Conservation (phyloP, 768 basidiomycete genomes). For the Pleurotus giganteus region DNA sequence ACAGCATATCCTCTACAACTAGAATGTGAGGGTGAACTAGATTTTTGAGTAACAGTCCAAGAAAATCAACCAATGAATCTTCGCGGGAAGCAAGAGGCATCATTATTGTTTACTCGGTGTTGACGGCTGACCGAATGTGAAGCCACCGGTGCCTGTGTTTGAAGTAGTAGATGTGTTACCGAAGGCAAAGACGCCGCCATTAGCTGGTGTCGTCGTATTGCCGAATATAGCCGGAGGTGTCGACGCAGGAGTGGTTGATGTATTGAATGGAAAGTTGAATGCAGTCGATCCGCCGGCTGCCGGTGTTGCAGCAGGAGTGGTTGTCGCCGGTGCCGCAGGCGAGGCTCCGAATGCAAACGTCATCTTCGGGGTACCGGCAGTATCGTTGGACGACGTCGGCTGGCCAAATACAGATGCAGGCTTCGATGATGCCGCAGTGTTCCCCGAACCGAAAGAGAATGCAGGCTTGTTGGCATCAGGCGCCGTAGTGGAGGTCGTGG, state of each 20-base stretch:
- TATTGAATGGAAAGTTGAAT: not conserved
- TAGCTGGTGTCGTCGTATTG: not conserved
- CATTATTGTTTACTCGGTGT: not conserved
- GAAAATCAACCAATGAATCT: no score
- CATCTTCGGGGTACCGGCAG: not conserved
- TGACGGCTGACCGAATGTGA: not conserved
- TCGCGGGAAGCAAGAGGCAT: no score
- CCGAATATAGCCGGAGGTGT: slow-evolving; percentile 13
- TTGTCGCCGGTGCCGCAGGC: not conserved
- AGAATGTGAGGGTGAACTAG: not conserved
- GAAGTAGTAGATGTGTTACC: slow-evolving; percentile 9
- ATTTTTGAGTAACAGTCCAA: not conserved
- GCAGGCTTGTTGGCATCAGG: slow-evolving; percentile 10
- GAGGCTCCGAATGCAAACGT: not conserved
- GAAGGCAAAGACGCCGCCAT: not conserved
- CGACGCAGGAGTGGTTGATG: not conserved
- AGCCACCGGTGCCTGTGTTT: slow-evolving; percentile 12
- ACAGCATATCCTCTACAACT: not conserved
- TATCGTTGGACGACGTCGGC: not conserved
- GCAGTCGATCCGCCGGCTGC: not conserved
- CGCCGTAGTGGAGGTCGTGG: no score
- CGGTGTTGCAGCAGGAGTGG: not conserved
- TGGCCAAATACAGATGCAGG: not conserved
- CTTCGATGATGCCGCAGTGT: not conserved
- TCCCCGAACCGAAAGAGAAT: not conserved